A percentile compares a stretch with the other conserved stretches of the same genome.
Evolutionary conservation across 106 monocot species (phyloP).

Genomic region (Allium fistulosum): DNA sequence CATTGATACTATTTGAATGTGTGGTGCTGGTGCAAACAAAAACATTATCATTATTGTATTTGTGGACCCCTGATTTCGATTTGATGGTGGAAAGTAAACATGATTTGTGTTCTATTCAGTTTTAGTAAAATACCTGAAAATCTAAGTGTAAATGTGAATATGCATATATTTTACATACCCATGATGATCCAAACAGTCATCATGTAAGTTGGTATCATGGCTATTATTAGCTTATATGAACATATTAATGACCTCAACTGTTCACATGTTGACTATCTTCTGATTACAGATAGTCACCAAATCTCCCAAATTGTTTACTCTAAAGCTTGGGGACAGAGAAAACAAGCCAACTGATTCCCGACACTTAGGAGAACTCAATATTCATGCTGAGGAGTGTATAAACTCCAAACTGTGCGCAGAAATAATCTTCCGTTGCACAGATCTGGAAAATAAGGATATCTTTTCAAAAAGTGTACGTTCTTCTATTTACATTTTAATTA

Average conservation of each 20-base stretch:
- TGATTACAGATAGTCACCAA: constrained; percentile 62
- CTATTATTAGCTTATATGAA: too few relatives aligned
- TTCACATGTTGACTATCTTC: too few relatives aligned
- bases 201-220: too few relatives aligned
- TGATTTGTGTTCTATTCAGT: too few relatives aligned
- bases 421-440: constrained; percentile 63
- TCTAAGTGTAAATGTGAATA: too few relatives aligned
- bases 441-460: constrained; percentile 86
- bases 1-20: not conserved
- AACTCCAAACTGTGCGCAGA: constrained; percentile 59
- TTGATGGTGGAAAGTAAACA: not conserved
- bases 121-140: too few relatives aligned
- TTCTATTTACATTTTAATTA: not conserved
- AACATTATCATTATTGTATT: too few relatives aligned
- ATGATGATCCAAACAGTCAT: too few relatives aligned
- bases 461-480: constrained; percentile 86
- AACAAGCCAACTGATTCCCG: constrained; percentile 7
- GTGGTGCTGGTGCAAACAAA: too few relatives aligned
- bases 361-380: constrained; percentile 51
- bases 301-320: constrained; percentile 38
- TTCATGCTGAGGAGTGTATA: constrained; percentile 66
- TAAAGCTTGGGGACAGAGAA: constrained; percentile 47
- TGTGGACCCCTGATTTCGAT: not conserved
- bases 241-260: too few relatives aligned
- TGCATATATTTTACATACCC: too few relatives aligned